A percentile compares a stretch with the other conserved stretches of the same genome.
These are phyloP conservation scores for Peronospora farinosa DNA, from an alignment of 352 stramenopile genomes.

Conservation along the genomic window DNA sequence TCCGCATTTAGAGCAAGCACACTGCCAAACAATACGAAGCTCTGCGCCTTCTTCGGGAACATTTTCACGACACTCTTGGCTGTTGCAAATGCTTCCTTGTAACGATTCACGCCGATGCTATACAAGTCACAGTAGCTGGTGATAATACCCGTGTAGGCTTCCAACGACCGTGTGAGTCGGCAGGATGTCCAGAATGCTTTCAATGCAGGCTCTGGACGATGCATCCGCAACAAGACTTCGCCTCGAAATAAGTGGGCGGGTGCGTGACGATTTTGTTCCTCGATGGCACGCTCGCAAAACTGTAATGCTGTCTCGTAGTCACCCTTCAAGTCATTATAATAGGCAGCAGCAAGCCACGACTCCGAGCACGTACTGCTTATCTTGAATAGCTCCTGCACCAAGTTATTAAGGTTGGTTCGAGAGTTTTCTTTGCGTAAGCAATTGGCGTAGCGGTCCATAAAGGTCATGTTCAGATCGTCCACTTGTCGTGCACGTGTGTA, in stretches of 20 bases:
- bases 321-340: slow-evolving; percentile 67
- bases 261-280: slow-evolving; percentile 32
- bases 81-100: slow-evolving; percentile 65
- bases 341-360: slow-evolving; percentile 69
- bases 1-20: slow-evolving; percentile 67
- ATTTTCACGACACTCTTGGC: slow-evolving; percentile 65
- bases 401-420: slow-evolving; percentile 49
- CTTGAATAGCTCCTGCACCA: slow-evolving; percentile 67
- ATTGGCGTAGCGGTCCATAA: slow-evolving; percentile 64
- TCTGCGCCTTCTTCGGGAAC: slow-evolving; percentile 62
- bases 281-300: slow-evolving; percentile 63
- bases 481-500: slow-evolving; percentile 55
- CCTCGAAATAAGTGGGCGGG: slow-evolving; percentile 58
- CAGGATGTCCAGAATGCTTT: slow-evolving; percentile 58
- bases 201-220: slow-evolving; percentile 58
- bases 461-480: slow-evolving; percentile 50
- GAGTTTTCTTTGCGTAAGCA: slow-evolving; percentile 42
- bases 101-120: slow-evolving; percentile 52
- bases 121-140: slow-evolving; percentile 69
- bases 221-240: slow-evolving; percentile 48
- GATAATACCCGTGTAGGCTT: slow-evolving; percentile 68
- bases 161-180: slow-evolving; percentile 51
- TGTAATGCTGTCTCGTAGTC: slow-evolving; percentile 65
- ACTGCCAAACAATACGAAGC: slow-evolving; percentile 64
- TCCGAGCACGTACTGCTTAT: slow-evolving; percentile 48